Percentiles rank a stretch among this genome's conserved stretches.
Conservation (phyloP, 2,329 filamentous ascomycete species). For the Aureobasidium namibiae region DNA sequence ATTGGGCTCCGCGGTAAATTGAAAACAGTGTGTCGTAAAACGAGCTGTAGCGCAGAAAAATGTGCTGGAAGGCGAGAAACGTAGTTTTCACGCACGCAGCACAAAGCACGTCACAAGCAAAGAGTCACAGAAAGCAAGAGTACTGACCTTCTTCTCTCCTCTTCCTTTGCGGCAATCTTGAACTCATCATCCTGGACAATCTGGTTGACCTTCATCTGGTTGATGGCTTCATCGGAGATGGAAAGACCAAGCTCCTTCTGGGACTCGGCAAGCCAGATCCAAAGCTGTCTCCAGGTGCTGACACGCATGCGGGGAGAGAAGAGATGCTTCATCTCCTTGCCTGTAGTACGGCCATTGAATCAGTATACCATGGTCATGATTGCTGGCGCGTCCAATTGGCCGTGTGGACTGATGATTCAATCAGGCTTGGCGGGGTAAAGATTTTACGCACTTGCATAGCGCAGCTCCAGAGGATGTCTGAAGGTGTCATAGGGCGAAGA, state of each 20-base stretch:
- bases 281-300: constrained; percentile 75
- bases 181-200: constrained; percentile 42
- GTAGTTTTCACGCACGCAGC: not conserved
- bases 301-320: constrained; percentile 70
- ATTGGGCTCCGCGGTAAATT: not conserved
- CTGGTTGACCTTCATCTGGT: constrained; percentile 38
- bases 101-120: not conserved
- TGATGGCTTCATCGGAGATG: constrained; percentile 57
- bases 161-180: constrained; percentile 38
- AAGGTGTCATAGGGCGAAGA: constrained; percentile 16
- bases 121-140: not conserved
- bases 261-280: constrained; percentile 74
- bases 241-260: constrained; percentile 72
- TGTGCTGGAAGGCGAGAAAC: not conserved
- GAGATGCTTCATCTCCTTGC: constrained; percentile 63
- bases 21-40: not conserved
- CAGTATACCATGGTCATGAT: not conserved
- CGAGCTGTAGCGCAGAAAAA: not conserved
- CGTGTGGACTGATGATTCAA: not conserved
- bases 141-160: constrained; percentile 31
- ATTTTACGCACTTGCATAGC: constrained; percentile 16
- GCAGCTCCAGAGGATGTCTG: constrained; percentile 18
- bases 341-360: constrained; percentile 11
- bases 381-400: not conserved
- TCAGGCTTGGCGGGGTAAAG: constrained; percentile 7